Percentiles rank a stretch among this genome's conserved stretches.
These are phyloP conservation scores for Quercus lobata DNA, from an alignment of 331 rosid genomes.

Conservation along the genomic window DNA sequence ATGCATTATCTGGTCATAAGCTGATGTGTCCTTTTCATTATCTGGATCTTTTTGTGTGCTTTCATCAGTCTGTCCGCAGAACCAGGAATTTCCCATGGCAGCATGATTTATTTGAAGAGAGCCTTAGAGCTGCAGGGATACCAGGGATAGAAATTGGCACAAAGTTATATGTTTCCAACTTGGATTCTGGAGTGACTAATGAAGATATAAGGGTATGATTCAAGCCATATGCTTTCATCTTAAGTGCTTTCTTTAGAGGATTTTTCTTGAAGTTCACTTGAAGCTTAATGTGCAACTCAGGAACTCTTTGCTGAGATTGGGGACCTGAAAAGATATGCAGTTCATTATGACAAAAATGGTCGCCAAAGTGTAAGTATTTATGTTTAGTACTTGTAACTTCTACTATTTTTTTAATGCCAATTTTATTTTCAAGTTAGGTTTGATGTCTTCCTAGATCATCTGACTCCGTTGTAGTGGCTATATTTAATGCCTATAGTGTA, in stretches of 20 bases:
- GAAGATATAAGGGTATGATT: slow-evolving; percentile 97
- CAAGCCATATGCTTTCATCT: slow-evolving; percentile 35
- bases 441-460: too few species aligned
- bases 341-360: slow-evolving; percentile 91
- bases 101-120: slow-evolving; percentile 90
- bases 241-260: slow-evolving; percentile 30
- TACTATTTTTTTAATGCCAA: not conserved
- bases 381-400: not conserved
- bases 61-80: slow-evolving; percentile 91
- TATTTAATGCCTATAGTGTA: too few species aligned
- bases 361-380: slow-evolving; percentile 54
- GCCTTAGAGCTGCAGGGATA: slow-evolving; percentile 93
- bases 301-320: slow-evolving; percentile 94
- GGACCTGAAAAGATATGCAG: slow-evolving; percentile 77
- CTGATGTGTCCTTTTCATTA: slow-evolving; percentile 76
- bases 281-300: slow-evolving; percentile 71
- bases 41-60: slow-evolving; percentile 79
- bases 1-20: slow-evolving; percentile 65
- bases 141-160: slow-evolving; percentile 84
- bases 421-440: too few species aligned
- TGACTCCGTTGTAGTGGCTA: too few species aligned
- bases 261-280: slow-evolving; percentile 41
- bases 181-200: slow-evolving; percentile 67
- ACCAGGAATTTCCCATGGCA: slow-evolving; percentile 82
- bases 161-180: slow-evolving; percentile 77